These are phyloP conservation scores for Echium plantagineum DNA, from an alignment of 257 asterid genomes.

Conservation along the genomic window DNA sequence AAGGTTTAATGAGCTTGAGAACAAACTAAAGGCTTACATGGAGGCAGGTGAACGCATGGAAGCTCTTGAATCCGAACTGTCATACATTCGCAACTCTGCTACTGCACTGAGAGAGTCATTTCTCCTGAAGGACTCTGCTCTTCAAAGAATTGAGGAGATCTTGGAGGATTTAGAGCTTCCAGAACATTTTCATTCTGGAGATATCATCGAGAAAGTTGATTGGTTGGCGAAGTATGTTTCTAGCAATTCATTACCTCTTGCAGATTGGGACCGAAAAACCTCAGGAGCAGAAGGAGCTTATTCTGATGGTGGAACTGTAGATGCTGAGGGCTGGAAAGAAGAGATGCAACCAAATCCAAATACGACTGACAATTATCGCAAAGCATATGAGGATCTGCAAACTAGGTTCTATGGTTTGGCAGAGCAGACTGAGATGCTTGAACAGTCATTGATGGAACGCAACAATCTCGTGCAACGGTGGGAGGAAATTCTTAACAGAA, in stretches of 20 bases:
- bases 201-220: conserved; percentile 75
- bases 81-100: conserved; percentile 94
- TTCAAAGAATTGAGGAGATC: conserved; percentile 94
- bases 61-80: conserved; percentile 94
- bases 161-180: conserved; percentile 93
- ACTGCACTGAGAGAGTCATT: conserved; percentile 93
- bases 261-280: conserved; percentile 67
- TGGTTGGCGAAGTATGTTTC: conserved; percentile 79
- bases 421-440: conserved; percentile 98
- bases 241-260: conserved; percentile 35
- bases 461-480: conserved; percentile 81
- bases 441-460: conserved; percentile 86
- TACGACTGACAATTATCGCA: conserved; percentile 50
- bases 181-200: conserved; percentile 75
- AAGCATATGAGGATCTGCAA: conserved; percentile 76
- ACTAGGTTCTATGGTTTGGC: conserved; percentile 84
- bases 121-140: conserved; percentile 90
- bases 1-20: conserved; percentile 69
- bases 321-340: conserved; percentile 55
- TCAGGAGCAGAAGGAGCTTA: conserved; percentile 43
- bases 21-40: conserved; percentile 67
- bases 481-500: conserved; percentile 68
- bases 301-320: conserved; percentile 52
- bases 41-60: conserved; percentile 99
- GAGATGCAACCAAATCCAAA: conserved; percentile 36